Evolutionary conservation across 306 rosid species (phyloP).

Genomic region (Vigna angularis): DNA sequence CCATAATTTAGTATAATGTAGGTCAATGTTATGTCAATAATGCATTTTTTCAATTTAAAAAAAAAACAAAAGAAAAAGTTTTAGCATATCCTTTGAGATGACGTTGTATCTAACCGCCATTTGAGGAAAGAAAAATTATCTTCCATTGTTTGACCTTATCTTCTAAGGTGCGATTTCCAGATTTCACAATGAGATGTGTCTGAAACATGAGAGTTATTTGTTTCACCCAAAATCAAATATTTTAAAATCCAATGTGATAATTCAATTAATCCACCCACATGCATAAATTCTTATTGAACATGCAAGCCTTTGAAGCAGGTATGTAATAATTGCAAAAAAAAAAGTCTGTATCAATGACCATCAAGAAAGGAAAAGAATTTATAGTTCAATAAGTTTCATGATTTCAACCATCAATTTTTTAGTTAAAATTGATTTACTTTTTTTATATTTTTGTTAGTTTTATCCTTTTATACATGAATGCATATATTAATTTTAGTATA

Average conservation of each 20-base stretch:
- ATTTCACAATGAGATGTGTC: neutral
- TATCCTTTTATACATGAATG: too few relatives aligned
- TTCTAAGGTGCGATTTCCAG: neutral
- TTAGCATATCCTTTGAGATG: neutral
- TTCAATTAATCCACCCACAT: too few relatives aligned
- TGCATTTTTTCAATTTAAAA: neutral
- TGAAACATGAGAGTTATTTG: neutral
- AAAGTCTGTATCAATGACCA: neutral
- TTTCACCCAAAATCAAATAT: neutral
- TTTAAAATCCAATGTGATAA: neutral
- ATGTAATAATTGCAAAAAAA: neutral
- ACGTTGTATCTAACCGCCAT: neutral
- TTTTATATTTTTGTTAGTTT: too few relatives aligned
- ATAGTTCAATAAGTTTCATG: too few relatives aligned
- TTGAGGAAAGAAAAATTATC: neutral
- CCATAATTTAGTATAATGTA: neutral
- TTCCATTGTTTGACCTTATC: neutral
- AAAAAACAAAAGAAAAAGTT: neutral
- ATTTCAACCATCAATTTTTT: too few relatives aligned
- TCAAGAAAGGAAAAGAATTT: neutral
- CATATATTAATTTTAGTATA: too few relatives aligned
- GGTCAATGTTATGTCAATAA: neutral
- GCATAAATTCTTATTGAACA: too few relatives aligned
- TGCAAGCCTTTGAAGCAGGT: too few relatives aligned
- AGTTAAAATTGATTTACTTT: too few relatives aligned